These are phyloP conservation scores for Aspergillus sp. DNA, from an alignment of 2,329 filamentous ascomycete species.

Conservation along the genomic window DNA sequence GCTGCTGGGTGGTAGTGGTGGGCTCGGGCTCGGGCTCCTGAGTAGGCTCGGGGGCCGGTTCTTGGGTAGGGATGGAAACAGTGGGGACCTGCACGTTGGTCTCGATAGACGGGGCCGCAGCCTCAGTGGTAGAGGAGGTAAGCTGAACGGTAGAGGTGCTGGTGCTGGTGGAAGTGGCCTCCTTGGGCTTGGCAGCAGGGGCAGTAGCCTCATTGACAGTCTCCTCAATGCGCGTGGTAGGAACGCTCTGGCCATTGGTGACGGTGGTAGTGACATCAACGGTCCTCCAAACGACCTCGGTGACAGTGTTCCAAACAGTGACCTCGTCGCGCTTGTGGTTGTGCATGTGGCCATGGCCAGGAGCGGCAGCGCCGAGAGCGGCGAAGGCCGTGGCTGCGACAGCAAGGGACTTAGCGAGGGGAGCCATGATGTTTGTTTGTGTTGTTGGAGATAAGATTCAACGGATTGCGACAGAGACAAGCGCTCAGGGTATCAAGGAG, in stretches of 20 bases:
- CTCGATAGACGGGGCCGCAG: conserved; percentile 5
- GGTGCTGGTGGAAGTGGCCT: conserved; percentile 4
- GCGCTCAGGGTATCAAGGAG: conserved; percentile 13
- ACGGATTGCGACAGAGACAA: conserved; percentile 6
- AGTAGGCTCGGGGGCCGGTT: conserved; percentile 6
- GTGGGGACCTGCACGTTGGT: conserved; percentile 2
- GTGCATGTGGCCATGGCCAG: conserved; percentile 14
- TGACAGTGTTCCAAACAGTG: conserved; percentile 52
- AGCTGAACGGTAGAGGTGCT: conserved; percentile 16
- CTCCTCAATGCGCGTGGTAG: conserved; percentile 8
- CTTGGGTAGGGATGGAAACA: background rate
- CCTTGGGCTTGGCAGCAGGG: conserved; percentile 15
- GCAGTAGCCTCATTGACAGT: conserved; percentile 12
- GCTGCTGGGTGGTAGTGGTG: conserved; percentile 5
- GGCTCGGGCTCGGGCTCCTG: background rate
- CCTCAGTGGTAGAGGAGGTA: conserved; percentile 4
- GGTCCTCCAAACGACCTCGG: conserved; percentile 49
- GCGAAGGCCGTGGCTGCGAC: conserved; percentile 38
- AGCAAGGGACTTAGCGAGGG: conserved; percentile 38
- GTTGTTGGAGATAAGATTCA: conserved; percentile 2
- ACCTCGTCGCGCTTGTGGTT: conserved; percentile 37
- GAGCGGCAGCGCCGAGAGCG: conserved; percentile 30
- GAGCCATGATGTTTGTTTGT: conserved; percentile 32
- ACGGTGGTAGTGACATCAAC: conserved; percentile 51
- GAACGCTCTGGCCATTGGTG: conserved; percentile 34